Conservation (phyloP, 352 stramenopile genomes). For the Phytophthora uliginosa region DNA sequence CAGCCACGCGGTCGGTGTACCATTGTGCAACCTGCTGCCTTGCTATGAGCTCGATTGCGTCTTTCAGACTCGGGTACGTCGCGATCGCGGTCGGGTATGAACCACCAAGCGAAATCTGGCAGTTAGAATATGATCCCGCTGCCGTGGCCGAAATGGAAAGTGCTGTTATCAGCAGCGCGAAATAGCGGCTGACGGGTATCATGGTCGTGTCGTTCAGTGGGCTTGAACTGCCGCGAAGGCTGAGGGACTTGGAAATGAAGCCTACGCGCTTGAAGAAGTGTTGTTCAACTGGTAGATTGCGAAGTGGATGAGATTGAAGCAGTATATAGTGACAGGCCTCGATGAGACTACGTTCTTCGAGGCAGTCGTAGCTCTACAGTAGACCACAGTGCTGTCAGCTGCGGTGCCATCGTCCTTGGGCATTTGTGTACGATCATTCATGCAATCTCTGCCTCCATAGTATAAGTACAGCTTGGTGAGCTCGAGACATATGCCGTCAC, state of each 20-base stretch:
- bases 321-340: neutral
- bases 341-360: neutral
- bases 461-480: neutral
- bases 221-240: constrained; percentile 5
- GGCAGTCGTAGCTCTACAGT: neutral
- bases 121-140: constrained; percentile 10
- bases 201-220: constrained; percentile 18
- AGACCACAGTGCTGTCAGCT: neutral
- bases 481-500: neutral
- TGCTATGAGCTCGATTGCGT: constrained; percentile 43
- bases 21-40: constrained; percentile 53
- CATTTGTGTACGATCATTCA: neutral
- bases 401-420: neutral
- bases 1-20: constrained; percentile 58
- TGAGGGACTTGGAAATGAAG: constrained; percentile 5
- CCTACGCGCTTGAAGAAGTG: constrained; percentile 5
- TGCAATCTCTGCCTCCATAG: constrained; percentile 9
- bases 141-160: constrained; percentile 8
- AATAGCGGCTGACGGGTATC: constrained; percentile 23
- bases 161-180: constrained; percentile 27
- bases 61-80: constrained; percentile 48
- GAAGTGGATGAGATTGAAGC: constrained; percentile 5
- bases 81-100: constrained; percentile 39
- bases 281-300: constrained; percentile 18
- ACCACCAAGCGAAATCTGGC: constrained; percentile 21